Conservation (phyloP, 2,329 filamentous ascomycete genomes). For the Colletotrichum ledebouriae region DNA sequence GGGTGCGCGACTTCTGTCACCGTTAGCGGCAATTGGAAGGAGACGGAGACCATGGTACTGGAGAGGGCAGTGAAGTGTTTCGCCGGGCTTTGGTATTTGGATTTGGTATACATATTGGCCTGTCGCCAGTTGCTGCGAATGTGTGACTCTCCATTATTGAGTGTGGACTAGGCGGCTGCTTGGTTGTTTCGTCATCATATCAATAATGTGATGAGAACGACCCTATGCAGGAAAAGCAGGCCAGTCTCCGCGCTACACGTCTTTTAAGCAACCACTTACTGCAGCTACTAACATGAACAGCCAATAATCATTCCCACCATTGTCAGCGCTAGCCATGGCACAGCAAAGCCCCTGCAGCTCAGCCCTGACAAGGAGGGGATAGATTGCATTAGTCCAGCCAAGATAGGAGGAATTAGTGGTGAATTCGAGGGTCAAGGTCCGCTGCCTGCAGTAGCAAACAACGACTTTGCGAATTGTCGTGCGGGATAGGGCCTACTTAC, state of each 20-base stretch:
- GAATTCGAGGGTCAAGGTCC: conserved; percentile 2
- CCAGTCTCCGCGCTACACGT: conserved; percentile 5
- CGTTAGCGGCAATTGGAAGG: conserved; percentile 47
- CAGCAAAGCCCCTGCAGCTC: neutral
- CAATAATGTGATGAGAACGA: too few relatives aligned
- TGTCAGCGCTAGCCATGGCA: too few relatives aligned
- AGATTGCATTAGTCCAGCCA: neutral
- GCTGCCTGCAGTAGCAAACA: neutral
- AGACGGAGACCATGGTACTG: neutral
- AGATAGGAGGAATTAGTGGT: neutral
- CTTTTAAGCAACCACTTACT: neutral
- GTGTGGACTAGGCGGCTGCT: too few relatives aligned
- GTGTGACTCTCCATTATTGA: too few relatives aligned
- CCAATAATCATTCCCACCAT: neutral
- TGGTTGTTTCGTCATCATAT: too few relatives aligned
- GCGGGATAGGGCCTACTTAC: too few relatives aligned
- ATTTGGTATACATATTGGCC: too few relatives aligned
- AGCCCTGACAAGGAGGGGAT: conserved; percentile 13
- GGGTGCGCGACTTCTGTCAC: conserved; percentile 44
- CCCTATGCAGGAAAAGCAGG: neutral
- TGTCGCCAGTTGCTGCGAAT: too few relatives aligned
- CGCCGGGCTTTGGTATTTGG: too few relatives aligned
- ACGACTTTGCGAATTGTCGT: neutral
- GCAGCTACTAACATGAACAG: neutral
- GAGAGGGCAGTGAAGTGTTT: neutral